Evolutionary conservation across 2,329 filamentous ascomycete species (phyloP).

Genomic region (Aspergillus calidoustus): DNA sequence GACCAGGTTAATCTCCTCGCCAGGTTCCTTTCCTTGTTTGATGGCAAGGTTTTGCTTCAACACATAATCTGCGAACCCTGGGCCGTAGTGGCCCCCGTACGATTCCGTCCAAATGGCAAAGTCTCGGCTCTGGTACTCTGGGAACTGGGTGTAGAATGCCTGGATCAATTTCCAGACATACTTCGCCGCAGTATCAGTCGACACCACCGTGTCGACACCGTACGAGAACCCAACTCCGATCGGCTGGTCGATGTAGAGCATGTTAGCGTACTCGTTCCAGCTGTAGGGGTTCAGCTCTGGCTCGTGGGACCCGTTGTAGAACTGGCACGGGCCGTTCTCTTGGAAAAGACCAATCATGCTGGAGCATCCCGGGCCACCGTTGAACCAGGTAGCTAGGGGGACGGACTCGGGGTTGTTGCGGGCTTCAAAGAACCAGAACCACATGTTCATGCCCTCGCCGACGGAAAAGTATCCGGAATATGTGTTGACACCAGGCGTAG

Average conservation of each 20-base stretch:
- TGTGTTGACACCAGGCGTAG: conserved; percentile 55
- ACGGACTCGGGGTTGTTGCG: conserved; percentile 57
- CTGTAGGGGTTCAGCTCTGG: conserved; percentile 63
- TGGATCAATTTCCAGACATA: conserved; percentile 64
- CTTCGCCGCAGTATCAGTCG: conserved; percentile 53
- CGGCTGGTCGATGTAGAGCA: conserved; percentile 73
- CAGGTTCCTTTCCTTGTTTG: conserved; percentile 45
- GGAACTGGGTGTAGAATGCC: conserved; percentile 45
- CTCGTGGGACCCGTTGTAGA: conserved; percentile 57
- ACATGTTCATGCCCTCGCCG: conserved; percentile 60
- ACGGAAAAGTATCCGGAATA: conserved; percentile 58
- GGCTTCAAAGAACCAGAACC: conserved; percentile 69
- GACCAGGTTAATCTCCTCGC: conserved; percentile 51
- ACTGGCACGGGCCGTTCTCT: conserved; percentile 58
- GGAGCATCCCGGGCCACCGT: conserved; percentile 64
- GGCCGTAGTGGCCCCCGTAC: conserved; percentile 52
- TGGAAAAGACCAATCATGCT: conserved; percentile 62
- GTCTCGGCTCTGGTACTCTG: conserved; percentile 44
- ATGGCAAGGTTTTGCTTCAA: conserved; percentile 47
- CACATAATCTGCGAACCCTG: conserved; percentile 45
- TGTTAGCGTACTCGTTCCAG: conserved; percentile 67
- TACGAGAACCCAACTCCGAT: conserved; percentile 65
- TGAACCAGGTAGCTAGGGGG: conserved; percentile 65
- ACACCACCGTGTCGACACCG: conserved; percentile 46
- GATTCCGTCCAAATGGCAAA: conserved; percentile 51